Conservation (phyloP, 2,329 filamentous ascomycete species). For the Ceratocystis ficicola region DNA sequence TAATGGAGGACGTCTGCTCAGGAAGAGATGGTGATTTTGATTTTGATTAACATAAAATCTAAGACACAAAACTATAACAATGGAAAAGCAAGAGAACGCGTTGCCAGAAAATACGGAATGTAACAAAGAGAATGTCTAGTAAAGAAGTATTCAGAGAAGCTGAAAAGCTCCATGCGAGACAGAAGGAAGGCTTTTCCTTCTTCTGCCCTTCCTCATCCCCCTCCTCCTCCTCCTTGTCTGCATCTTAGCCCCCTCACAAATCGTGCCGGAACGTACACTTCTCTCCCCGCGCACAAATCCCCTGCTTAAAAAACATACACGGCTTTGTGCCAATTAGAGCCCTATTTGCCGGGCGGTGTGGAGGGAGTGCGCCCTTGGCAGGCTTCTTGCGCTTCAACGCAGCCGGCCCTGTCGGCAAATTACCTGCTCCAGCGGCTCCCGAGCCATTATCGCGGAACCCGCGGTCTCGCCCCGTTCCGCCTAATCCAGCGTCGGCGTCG, state of each 20-base stretch:
- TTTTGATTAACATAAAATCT: background rate
- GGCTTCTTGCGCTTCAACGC: slow-evolving; percentile 32
- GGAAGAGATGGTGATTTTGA: background rate
- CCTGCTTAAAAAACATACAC: slow-evolving; percentile 58
- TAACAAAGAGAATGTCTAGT: slow-evolving; percentile 4
- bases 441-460: slow-evolving; percentile 27
- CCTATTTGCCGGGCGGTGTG: slow-evolving; percentile 40
- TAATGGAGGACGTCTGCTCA: background rate
- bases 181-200: background rate
- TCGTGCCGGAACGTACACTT: slow-evolving; percentile 65
- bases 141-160: background rate
- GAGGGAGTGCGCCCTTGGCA: slow-evolving; percentile 33
- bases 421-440: slow-evolving; percentile 25
- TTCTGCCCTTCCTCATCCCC: background rate
- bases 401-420: slow-evolving; percentile 19
- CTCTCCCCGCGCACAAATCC: slow-evolving; percentile 59
- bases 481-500: slow-evolving; percentile 11
- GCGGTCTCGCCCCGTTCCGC: slow-evolving; percentile 22
- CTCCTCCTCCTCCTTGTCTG: background rate
- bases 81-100: background rate
- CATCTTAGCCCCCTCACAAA: background rate
- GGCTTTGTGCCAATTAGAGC: slow-evolving; percentile 53
- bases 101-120: background rate
- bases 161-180: background rate
- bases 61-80: background rate